Evolutionary conservation across 345 rosid genomes (phyloP), one percentile per base, ranked within the genome.

Genomic region (Citrus glauca): DNA sequence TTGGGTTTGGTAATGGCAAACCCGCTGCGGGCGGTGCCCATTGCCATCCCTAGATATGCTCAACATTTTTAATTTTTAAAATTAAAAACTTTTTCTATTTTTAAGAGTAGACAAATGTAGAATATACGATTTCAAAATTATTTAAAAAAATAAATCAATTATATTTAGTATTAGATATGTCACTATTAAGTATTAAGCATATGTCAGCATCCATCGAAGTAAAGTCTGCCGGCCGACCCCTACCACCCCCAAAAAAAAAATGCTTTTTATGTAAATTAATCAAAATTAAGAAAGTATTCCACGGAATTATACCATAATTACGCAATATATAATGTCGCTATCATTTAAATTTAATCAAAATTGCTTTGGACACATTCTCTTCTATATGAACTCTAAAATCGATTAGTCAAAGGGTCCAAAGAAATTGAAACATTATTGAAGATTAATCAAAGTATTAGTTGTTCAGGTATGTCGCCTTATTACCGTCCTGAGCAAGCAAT

Each of bases 291-390:
- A 7, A n/a, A 2, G 4, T 20, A 71, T 55, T 55, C 74, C 63
- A 32, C 22, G 75, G 75, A 71, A 71, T 71, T 55, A 32, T 71
- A 5, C 75, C 42, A 32, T 22, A 30, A 55, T 32, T 71, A 55
- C 74, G 62, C 28, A 40, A 68, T 17, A 4, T 1, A 4, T 45
- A 24, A 38, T 25, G 7, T 69, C 73, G 17, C 8, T 10, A 0
- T 38, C 70, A 60, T n/a, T 1, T 11, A n/a, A 8, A 60, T 19
- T 60, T 9, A 37, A 67, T 67, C 28, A 40, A 68, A 9, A 68
- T 40, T 68, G 20, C 28, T 68, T 68, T 68, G 57, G 57, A 25
- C 50, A 69, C 56, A 69, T 69, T 69, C 56, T 40, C 0, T 33
- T 66, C 32, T n/a, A 42, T 42, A 6, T 33, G 24, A 40, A 38